phyloP scores from a whole-genome alignment of 2,329 filamentous ascomycete species.

The Tetracladium maxilliforme region DNA sequence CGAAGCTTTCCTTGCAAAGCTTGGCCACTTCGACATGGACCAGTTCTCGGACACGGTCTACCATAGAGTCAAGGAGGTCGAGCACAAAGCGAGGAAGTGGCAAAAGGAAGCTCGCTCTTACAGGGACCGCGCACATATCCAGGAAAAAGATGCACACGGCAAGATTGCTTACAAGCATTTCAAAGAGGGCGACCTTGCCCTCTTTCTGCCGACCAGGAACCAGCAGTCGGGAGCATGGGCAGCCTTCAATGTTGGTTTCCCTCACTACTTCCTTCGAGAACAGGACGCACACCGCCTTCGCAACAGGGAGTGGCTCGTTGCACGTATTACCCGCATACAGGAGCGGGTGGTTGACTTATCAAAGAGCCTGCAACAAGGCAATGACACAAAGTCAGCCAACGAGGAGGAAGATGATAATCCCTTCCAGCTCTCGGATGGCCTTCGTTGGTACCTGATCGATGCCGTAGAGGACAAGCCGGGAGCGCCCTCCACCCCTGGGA shows the following conservation, averaged over 20 bases:
- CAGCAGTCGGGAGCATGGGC: slow-evolving; percentile 93
- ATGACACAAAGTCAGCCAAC: slow-evolving; percentile 25
- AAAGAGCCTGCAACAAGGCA: slow-evolving; percentile 41
- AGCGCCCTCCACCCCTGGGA: slow-evolving; percentile 80
- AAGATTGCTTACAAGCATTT: slow-evolving; percentile 95
- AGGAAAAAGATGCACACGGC: slow-evolving; percentile 77
- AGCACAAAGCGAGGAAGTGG: slow-evolving; percentile 85
- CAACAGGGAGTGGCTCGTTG: slow-evolving; percentile 88
- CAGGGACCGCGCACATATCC: slow-evolving; percentile 68
- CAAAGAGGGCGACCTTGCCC: slow-evolving; percentile 86
- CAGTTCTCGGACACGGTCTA: slow-evolving; percentile 72
- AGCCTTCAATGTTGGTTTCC: slow-evolving; percentile 93
- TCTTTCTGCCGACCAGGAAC: slow-evolving; percentile 90
- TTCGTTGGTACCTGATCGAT: slow-evolving; percentile 93
- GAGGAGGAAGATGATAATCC: slow-evolving; percentile 78
- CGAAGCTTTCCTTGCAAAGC: slow-evolving; percentile 53
- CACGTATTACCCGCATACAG: slow-evolving; percentile 80
- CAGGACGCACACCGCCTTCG: slow-evolving; percentile 77
- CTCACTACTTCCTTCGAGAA: slow-evolving; percentile 92
- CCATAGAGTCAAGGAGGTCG: slow-evolving; percentile 83
- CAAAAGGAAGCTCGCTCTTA: slow-evolving; percentile 79
- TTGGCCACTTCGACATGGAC: slow-evolving; percentile 72
- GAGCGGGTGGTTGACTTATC: slow-evolving; percentile 88
- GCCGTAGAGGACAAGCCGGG: slow-evolving; percentile 85
- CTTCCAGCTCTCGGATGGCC: slow-evolving; percentile 86